Evolutionary conservation across 1,139 yeast genomes (phyloP), one percentile per base, ranked within the genome.

Genomic region (Geotrichum carabidarum): DNA sequence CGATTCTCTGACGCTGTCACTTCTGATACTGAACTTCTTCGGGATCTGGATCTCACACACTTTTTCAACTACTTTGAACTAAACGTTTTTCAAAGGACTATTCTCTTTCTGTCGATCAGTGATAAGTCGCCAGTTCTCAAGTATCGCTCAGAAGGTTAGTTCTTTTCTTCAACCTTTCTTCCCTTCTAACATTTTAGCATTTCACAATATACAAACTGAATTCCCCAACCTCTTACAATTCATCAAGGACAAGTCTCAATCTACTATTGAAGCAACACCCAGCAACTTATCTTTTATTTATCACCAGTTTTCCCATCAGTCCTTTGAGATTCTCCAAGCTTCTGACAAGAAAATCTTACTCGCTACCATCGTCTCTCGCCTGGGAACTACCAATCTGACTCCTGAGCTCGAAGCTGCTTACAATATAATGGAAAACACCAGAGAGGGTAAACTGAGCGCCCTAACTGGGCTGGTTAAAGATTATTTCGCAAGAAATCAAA

Each of bases 1-100:
- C 36, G 62, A 58, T 58, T 69, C 61, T 58, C 70, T 57, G 58
- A 62, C 57, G 51, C 65, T 59, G 54, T 62, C 60, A 51, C 55
- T 56, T 63, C 57, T 15, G 58, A 44, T 57, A 63, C 40, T 55
- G 72, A 57, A 65, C 69, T 41, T 56, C 69, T 54, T 68, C 63
- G 63, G 57, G 61, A 63, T 12, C 63, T 57, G 17, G 59, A 59
- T 42, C 55, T 58, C 12, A 56, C 53, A 1, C 49, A 57, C 1
- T 62, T 66, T 40, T 58, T 66, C 32, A 57, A 58, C 17, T 51
- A 48, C 42, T 57, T 63, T 37, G 56, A 56, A 8, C 54, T 63
- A 27, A 61, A 59, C 41, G 49, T 55, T 27, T 58, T 57, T 30
- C 65, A 59, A 44, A 55, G 52, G 50, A 51, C 57, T 32, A 55